phyloP scores from a whole-genome alignment of 106 monocot species.

The Dioscorea alata region DNA sequence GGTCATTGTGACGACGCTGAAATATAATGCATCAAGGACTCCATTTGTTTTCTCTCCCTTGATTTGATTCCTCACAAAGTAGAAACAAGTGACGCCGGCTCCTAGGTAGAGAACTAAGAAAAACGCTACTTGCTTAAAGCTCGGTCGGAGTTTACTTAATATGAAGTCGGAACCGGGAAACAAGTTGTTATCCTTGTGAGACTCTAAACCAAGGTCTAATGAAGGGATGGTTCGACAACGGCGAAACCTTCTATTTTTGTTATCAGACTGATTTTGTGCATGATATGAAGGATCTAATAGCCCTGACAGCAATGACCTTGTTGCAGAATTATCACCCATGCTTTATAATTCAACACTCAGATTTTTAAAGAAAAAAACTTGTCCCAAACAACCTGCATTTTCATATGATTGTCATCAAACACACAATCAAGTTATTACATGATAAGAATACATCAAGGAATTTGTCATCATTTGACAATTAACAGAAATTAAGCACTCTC shows the following conservation, averaged over 20 bases:
- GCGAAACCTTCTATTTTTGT: constrained; percentile 37
- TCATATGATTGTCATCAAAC: too few species aligned
- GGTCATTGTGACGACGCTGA: constrained; percentile 90
- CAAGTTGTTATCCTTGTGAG: not conserved
- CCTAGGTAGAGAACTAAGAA: constrained; percentile 50
- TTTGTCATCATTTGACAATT: too few species aligned
- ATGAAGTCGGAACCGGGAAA: constrained; percentile 20
- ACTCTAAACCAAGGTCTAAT: constrained; percentile 9
- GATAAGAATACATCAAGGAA: too few species aligned
- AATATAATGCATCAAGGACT: constrained; percentile 80
- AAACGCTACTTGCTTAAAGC: constrained; percentile 29
- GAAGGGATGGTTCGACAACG: constrained; percentile 44
- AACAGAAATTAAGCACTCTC: too few species aligned
- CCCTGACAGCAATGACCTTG: constrained; percentile 20
- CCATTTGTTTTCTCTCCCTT: constrained; percentile 46
- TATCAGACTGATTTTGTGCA: too few species aligned
- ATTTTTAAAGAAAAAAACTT: too few species aligned
- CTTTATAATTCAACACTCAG: too few species aligned
- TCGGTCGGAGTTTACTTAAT: constrained; percentile 26
- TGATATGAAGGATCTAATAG: constrained; percentile 9
- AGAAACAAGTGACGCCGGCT: constrained; percentile 44
- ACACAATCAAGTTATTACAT: too few species aligned
- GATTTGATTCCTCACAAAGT: constrained; percentile 49
- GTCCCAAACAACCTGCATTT: too few species aligned
- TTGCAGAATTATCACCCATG: constrained; percentile 27